phyloP scores from a whole-genome alignment of 169 alveolate species.

The Babesia ovis region DNA sequence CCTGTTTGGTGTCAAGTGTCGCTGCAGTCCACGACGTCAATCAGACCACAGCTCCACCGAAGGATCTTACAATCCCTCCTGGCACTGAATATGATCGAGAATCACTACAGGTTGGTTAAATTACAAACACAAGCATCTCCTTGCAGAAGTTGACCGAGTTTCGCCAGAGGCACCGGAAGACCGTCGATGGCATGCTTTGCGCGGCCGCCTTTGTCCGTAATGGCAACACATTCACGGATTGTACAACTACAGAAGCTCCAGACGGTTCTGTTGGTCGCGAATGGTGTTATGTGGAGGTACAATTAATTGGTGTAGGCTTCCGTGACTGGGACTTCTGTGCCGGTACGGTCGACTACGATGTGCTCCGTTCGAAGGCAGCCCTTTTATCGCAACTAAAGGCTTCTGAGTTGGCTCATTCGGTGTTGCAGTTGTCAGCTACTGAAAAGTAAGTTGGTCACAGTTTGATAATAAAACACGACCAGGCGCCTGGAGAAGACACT shows the following conservation, averaged over 20 bases:
- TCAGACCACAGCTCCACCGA: not conserved
- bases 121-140: not conserved
- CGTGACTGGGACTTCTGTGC: slow-evolving; percentile 89
- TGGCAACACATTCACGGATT: slow-evolving; percentile 86
- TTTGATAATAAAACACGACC: not conserved
- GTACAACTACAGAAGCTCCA: slow-evolving; percentile 87
- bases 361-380: slow-evolving; percentile 78
- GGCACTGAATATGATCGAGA: slow-evolving; percentile 56
- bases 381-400: slow-evolving; percentile 37
- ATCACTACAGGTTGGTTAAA: slow-evolving; percentile 36
- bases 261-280: slow-evolving; percentile 87
- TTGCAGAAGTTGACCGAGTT: slow-evolving; percentile 85
- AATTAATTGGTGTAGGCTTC: slow-evolving; percentile 85
- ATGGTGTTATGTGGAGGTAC: slow-evolving; percentile 92
- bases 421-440: slow-evolving; percentile 22
- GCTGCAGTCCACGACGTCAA: slow-evolving; percentile 10
- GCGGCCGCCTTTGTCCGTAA: slow-evolving; percentile 91
- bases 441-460: slow-evolving; percentile 35
- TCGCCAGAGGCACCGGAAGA: slow-evolving; percentile 88
- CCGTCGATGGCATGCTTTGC: slow-evolving; percentile 87
- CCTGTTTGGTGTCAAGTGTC: not conserved
- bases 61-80: slow-evolving; percentile 49
- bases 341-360: slow-evolving; percentile 79
- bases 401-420: slow-evolving; percentile 54
- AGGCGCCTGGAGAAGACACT: slow-evolving; percentile 52